These are phyloP conservation scores for Barbatosphaeria neglecta DNA, from an alignment of 495 filamentous ascomycete genomes.

Conservation along the genomic window DNA sequence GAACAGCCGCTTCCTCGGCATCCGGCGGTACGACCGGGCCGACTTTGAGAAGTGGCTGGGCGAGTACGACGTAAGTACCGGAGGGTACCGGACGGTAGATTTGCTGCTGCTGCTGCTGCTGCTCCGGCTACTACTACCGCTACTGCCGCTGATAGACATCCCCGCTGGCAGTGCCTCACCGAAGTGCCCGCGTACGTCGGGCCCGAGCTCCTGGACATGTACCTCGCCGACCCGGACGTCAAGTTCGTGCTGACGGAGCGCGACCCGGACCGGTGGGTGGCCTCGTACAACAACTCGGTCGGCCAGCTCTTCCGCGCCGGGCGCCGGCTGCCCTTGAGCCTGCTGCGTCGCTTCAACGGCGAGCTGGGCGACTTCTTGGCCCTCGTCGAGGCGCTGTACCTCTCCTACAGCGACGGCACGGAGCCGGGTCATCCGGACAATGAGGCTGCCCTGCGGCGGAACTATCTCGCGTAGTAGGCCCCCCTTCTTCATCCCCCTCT, in stretches of 20 bases:
- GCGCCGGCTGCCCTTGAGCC: constrained; percentile 7
- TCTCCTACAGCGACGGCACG: background rate
- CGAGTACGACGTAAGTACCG: constrained; percentile 18
- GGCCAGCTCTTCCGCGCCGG: constrained; percentile 1
- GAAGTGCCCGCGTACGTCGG: constrained; percentile 20
- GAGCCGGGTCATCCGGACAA: constrained; percentile 6
- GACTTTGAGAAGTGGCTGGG: constrained; percentile 22
- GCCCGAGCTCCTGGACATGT: constrained; percentile 10
- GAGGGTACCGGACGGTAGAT: too few species aligned
- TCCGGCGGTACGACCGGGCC: constrained; percentile 12
- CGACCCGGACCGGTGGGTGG: constrained; percentile 20
- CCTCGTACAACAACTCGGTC: constrained; percentile 10
- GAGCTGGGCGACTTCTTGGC: constrained; percentile 3
- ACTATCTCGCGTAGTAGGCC: constrained; percentile 16
- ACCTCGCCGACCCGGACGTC: constrained; percentile 13
- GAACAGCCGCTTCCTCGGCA: constrained; percentile 6
- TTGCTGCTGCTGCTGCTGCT: too few species aligned
- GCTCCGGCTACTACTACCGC: background rate
- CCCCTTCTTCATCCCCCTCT: too few species aligned
- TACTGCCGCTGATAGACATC: background rate
- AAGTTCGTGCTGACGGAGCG: constrained; percentile 22
- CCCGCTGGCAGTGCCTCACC: constrained; percentile 10
- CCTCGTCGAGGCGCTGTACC: background rate
- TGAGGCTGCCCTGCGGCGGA: constrained; percentile 8
- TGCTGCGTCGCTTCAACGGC: constrained; percentile 11